Conservation (phyloP, 345 rosid species). For the Boechera stricta region DNA sequence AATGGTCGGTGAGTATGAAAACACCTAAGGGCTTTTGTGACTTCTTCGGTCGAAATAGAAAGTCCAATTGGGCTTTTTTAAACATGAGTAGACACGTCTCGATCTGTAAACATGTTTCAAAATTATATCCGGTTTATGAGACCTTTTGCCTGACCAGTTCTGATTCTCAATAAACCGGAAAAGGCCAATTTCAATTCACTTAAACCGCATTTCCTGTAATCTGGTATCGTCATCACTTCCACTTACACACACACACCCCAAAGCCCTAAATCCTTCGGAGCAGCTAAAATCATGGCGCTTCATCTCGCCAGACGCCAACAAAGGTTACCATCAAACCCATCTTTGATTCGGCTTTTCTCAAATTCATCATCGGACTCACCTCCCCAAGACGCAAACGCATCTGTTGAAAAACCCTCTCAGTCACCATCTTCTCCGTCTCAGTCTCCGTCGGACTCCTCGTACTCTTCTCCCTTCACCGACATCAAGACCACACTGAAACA, state of each 20-base stretch:
- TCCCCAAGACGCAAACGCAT: constrained; percentile 16
- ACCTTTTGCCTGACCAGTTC: background rate
- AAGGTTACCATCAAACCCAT: constrained; percentile 48
- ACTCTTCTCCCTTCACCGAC: constrained; percentile 47
- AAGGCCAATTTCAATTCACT: constrained; percentile 10
- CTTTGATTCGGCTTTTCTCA: constrained; percentile 55
- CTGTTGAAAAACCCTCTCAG: constrained; percentile 33
- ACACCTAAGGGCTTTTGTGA: background rate
- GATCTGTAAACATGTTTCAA: background rate
- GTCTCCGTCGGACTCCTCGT: constrained; percentile 40
- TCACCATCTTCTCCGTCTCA: no score
- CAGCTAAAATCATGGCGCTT: constrained; percentile 55
- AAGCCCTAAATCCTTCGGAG: constrained; percentile 39
- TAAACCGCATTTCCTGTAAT: constrained; percentile 16
- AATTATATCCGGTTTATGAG: constrained; percentile 14
- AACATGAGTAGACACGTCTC: background rate
- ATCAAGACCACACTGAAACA: constrained; percentile 59
- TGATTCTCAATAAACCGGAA: background rate
- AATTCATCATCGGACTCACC: constrained; percentile 49
- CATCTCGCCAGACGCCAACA: constrained; percentile 49
- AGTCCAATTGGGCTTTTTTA: constrained; percentile 16
- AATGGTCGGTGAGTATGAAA: background rate
- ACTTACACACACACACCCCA: background rate
- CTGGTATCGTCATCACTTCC: constrained; percentile 19
- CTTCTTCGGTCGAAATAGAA: background rate